Base-by-base conservation (phyloP, 2,329 filamentous ascomycete species). In the Sarocladiaceae sp. region DNA sequence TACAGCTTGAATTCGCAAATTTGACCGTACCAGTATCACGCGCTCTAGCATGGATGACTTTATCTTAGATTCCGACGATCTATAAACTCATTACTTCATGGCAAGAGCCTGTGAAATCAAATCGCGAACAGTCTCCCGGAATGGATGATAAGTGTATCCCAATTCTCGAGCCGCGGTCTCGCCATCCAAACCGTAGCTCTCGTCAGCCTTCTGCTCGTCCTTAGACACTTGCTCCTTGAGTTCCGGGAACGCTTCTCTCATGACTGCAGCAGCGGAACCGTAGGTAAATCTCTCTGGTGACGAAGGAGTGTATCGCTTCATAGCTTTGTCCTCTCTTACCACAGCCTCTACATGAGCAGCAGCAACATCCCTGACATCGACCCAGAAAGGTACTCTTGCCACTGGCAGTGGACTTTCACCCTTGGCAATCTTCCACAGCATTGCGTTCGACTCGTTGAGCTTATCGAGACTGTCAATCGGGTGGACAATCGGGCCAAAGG, bases 361-460 rank as follows among this genome's bases (percentile, higher is more conserved):
- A 0, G 74, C 74, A 2, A 78, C 58, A 55, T 77, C 74, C 4
- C 75, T 60, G 1, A 73, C 75, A 54, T 78, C 74, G 18, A 76
- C 68, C 70, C 70, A 78, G 42, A 71, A 70, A 1, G 67, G 66
- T 1, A 75, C 70, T 1, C 66, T 58, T 1, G 69, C 63, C 2
- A 64, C 57, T 0, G 74, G 74, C 1, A 77, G 58, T 18, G 59
- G 67, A 40, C 61, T 59, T n/a, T 56, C 58, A 3, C 70, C 71
- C 0, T 53, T 62, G 1, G 69, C 68, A 8, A 75, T 64, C 20
- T 61, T 64, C 71, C 71, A 75, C 0, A 76, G 60, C 54, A 65
- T 64, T 1, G 64, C 58, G 40, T 73, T 75, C 3, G 71, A 73
- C 54, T 74, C 70, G 51, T 75, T 75, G 1, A 76, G 60, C 2